These are phyloP conservation scores for Aspergillus chevalieri DNA, from an alignment of 2,329 filamentous ascomycete genomes.

Conservation along the genomic window DNA sequence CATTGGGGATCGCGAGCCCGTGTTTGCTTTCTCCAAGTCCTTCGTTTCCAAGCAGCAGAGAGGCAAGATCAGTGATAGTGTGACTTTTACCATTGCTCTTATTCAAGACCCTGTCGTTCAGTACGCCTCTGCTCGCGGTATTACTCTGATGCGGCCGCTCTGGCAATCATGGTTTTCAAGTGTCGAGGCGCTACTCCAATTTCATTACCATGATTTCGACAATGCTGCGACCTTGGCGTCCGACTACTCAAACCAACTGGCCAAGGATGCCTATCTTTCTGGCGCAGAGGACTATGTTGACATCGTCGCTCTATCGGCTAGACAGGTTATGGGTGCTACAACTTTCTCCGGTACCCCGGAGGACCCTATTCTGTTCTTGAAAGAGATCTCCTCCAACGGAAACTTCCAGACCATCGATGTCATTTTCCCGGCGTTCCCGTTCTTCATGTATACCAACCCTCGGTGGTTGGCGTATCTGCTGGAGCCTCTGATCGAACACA, in stretches of 20 bases:
- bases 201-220: conserved; percentile 69
- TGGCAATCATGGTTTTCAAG: conserved; percentile 70
- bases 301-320: conserved; percentile 69
- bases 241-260: conserved; percentile 69
- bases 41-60: conserved; percentile 40
- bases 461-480: conserved; percentile 72
- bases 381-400: conserved; percentile 79
- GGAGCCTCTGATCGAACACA: conserved; percentile 75
- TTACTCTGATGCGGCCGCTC: conserved; percentile 71
- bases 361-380: conserved; percentile 69
- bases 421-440: conserved; percentile 79
- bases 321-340: conserved; percentile 73
- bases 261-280: conserved; percentile 64
- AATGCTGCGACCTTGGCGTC: conserved; percentile 58
- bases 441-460: conserved; percentile 80
- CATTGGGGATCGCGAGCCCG: conserved; percentile 71
- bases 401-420: conserved; percentile 84
- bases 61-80: conserved; percentile 44
- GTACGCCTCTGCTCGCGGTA: conserved; percentile 67
- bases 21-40: conserved; percentile 70
- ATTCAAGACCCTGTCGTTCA: conserved; percentile 74
- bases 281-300: conserved; percentile 70
- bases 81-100: conserved; percentile 69
- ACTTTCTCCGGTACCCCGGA: conserved; percentile 67
- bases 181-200: conserved; percentile 59